A percentile compares a stretch with the other conserved stretches of the same genome.
These are phyloP conservation scores for Acacia concinna DNA, from an alignment of 331 rosid genomes.

Conservation along the genomic window DNA sequence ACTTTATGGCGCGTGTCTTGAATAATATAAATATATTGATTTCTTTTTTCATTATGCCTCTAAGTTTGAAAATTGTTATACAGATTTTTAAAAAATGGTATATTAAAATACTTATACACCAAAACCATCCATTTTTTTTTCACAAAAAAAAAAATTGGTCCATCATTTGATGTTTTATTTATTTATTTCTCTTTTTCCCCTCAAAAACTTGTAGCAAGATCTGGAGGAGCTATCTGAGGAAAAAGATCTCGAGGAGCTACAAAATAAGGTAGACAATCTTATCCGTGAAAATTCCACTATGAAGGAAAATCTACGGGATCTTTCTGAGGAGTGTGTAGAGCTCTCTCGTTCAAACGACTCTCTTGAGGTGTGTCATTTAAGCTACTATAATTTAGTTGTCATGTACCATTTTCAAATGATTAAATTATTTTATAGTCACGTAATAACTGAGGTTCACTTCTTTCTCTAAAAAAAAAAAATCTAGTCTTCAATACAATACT, in stretches of 20 bases:
- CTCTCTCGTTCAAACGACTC: slow-evolving; percentile 37
- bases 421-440: not conserved
- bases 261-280: slow-evolving; percentile 25
- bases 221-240: slow-evolving; percentile 40
- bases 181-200: not conserved
- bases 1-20: not conserved
- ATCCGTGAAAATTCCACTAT: slow-evolving; percentile 29
- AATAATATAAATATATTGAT: not conserved
- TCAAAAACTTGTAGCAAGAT: slow-evolving; percentile 46
- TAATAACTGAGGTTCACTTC: not conserved
- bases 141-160: not conserved
- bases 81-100: not conserved
- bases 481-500: too few relatives aligned
- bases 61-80: not conserved
- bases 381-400: not conserved
- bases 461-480: too few relatives aligned
- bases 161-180: slow-evolving; percentile 6
- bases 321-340: slow-evolving; percentile 45
- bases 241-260: slow-evolving; percentile 47
- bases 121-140: too few relatives aligned
- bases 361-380: slow-evolving; percentile 43
- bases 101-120: not conserved
- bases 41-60: not conserved
- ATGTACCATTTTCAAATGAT: not conserved
- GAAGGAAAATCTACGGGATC: slow-evolving; percentile 20